Evolutionary conservation across 345 rosid species (phyloP).

Genomic region (Populus davidiana): DNA sequence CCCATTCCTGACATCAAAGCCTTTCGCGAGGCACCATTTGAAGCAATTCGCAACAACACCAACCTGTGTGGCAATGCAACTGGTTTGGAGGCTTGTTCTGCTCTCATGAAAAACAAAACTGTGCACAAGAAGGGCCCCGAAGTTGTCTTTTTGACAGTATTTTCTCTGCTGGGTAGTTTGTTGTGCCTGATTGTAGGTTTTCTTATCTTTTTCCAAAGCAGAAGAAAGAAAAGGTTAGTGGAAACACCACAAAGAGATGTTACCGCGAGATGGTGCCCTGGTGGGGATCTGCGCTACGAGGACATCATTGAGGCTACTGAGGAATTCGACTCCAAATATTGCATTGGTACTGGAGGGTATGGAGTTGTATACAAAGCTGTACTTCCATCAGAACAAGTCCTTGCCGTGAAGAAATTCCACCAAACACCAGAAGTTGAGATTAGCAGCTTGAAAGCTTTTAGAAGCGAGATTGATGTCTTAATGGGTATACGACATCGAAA

Average conservation of each 20-base stretch:
- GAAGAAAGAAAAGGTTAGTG: too few species aligned
- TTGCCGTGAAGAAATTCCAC: constrained; percentile 16
- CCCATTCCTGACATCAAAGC: too few species aligned
- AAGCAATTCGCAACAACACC: too few species aligned
- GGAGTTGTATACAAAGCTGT: constrained; percentile 8
- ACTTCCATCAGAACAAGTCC: not conserved
- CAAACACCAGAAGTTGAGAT: not conserved
- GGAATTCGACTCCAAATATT: constrained; percentile 4
- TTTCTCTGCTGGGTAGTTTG: too few species aligned
- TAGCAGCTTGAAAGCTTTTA: constrained; percentile 4
- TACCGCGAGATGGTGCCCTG: not conserved
- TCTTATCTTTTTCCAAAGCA: not conserved
- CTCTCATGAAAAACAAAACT: too few species aligned
- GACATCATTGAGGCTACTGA: constrained; percentile 8
- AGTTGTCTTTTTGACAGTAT: too few species aligned
- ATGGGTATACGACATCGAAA: constrained; percentile 5
- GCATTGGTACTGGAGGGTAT: constrained; percentile 6
- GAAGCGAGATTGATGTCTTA: constrained; percentile 1
- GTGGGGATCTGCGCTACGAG: not conserved
- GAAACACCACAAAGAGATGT: not conserved
- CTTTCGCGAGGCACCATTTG: too few species aligned
- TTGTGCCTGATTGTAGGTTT: not conserved
- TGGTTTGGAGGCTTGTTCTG: too few species aligned
- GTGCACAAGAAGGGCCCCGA: too few species aligned
- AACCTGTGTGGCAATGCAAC: too few species aligned